A percentile compares a stretch with the other conserved stretches of the same genome.
Evolutionary conservation across 768 basidiomycete genomes (phyloP).

Genomic region (Pisolithus microcarpus): DNA sequence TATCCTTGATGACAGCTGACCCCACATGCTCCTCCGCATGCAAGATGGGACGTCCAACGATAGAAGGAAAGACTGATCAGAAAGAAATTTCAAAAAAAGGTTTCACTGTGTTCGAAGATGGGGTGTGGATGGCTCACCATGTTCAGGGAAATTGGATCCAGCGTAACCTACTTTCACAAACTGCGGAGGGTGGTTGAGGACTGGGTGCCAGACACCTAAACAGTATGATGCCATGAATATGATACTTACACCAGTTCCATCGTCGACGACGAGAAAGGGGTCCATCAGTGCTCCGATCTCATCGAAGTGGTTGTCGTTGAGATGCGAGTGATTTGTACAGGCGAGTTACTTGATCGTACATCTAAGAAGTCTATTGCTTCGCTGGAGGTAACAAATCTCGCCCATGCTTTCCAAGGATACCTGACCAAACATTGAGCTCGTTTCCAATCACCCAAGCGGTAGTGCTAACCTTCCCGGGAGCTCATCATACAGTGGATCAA

Average conservation of each 20-base stretch:
- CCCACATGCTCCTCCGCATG: constrained; percentile 95
- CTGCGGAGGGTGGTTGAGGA: constrained; percentile 32
- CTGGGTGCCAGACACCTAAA: neutral
- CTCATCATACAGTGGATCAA: constrained; percentile 86
- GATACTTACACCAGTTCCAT: constrained; percentile 74
- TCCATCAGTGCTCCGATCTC: constrained; percentile 19
- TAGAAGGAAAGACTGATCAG: constrained; percentile 81
- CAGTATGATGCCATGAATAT: constrained; percentile 2
- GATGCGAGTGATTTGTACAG: neutral
- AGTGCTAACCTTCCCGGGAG: constrained; percentile 68
- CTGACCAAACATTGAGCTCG: constrained; percentile 30
- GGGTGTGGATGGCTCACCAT: constrained; percentile 46
- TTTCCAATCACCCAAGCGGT: neutral
- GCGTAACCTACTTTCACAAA: constrained; percentile 90
- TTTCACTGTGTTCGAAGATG: neutral
- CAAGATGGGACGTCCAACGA: constrained; percentile 94
- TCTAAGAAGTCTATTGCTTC: constrained; percentile 96
- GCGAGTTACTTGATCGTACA: neutral
- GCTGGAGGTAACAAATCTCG: constrained; percentile 90
- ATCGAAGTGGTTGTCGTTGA: neutral
- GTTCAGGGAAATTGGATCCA: constrained; percentile 91
- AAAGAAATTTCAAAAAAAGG: neutral
- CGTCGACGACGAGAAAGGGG: constrained; percentile 71
- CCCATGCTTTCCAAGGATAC: constrained; percentile 93
- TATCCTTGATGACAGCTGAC: constrained; percentile 82